Evolutionary conservation across 257 asterid species (phyloP).

Genomic region (Ilex asprella): DNA sequence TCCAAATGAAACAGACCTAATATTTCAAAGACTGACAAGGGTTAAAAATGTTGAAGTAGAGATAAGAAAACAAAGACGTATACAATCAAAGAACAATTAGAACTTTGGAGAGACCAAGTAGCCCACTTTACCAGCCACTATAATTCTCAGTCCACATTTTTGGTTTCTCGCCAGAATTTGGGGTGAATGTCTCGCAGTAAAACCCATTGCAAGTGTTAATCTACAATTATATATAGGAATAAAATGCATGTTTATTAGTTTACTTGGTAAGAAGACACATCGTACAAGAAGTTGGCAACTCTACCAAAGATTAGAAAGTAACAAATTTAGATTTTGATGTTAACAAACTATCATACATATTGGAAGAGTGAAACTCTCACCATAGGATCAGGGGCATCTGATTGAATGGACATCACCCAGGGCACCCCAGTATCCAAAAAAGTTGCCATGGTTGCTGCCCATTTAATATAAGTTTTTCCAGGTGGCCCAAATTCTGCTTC

Average conservation of each 20-base stretch:
- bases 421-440: constrained; percentile 82
- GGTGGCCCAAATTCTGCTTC: constrained; percentile 43
- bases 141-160: constrained; percentile 98
- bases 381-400: constrained; percentile 83
- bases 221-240: constrained; percentile 29
- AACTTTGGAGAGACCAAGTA: constrained; percentile 10
- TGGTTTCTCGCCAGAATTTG: constrained; percentile 65
- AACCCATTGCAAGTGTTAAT: constrained; percentile 95
- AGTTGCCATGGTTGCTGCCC: constrained; percentile 92
- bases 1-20: constrained; percentile 78
- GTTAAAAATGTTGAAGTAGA: constrained; percentile 2
- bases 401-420: constrained; percentile 95
- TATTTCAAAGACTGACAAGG: neutral
- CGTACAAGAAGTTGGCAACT: too few species aligned
- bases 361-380: constrained; percentile 30
- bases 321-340: neutral
- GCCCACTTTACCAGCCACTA: constrained; percentile 69
- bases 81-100: constrained; percentile 6
- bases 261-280: too few species aligned
- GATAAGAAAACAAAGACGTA: neutral
- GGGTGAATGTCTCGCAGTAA: constrained; percentile 86
- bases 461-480: constrained; percentile 65
- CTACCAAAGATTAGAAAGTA: neutral
- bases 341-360: neutral
- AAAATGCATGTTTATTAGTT: neutral